A percentile compares a stretch with the other conserved stretches of the same genome.
Conservation (phyloP, 805 yeast species). For the Myxozyma melibiosi region DNA sequence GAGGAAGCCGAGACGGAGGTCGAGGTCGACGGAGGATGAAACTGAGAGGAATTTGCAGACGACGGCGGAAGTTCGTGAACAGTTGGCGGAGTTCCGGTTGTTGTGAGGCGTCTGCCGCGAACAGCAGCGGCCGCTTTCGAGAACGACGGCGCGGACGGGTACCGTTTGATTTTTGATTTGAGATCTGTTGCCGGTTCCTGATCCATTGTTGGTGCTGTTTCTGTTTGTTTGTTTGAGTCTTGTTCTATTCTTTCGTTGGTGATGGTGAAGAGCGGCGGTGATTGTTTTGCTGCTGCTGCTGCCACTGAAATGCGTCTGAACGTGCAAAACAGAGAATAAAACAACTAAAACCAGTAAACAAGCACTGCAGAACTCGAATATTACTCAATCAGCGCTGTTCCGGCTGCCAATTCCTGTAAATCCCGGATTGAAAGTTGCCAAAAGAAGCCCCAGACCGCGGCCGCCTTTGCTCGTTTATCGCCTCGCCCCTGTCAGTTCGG, state of each 20-base stretch:
- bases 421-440: too few relatives aligned
- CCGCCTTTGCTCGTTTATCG: too few relatives aligned
- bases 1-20: not conserved
- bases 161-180: conserved; percentile 17
- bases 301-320: too few relatives aligned
- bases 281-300: not conserved
- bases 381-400: too few relatives aligned
- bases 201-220: not conserved
- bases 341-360: too few relatives aligned
- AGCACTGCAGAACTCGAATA: too few relatives aligned
- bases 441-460: too few relatives aligned
- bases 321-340: too few relatives aligned
- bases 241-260: too few relatives aligned
- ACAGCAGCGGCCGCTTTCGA: conserved; percentile 25
- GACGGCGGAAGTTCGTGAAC: not conserved
- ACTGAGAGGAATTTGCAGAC: not conserved
- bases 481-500: not conserved
- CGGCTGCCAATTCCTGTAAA: too few relatives aligned
- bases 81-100: conserved; percentile 12
- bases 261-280: too few relatives aligned
- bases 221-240: too few relatives aligned
- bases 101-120: conserved; percentile 23
- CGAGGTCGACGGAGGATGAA: not conserved
- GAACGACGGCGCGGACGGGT: conserved; percentile 32
- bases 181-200: not conserved